Evolutionary conservation across 2,329 filamentous ascomycete genomes (phyloP), one percentile per base, ranked within the genome.

Genomic region (Fusarium domesticum): DNA sequence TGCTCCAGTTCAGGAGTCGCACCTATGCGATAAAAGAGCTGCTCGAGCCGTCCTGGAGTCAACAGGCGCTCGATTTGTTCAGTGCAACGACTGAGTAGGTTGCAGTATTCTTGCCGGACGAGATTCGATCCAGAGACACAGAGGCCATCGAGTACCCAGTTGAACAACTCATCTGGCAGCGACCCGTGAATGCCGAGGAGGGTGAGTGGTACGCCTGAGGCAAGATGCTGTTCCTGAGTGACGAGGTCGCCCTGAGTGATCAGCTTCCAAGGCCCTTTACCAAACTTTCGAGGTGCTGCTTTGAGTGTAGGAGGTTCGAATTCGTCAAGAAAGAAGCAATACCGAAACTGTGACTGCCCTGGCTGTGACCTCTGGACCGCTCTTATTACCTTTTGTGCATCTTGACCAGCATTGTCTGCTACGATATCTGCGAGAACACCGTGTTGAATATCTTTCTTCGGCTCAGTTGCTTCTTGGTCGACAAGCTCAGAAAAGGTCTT

Each of bases 71-170:
- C 50, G 6, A 74, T 62, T 38, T 78, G 72, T 17, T 72, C 66
- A 1, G 64, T 50, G 38, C 71, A 74, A 38, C 68, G 60, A 25
- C 71, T 66, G 40, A 78, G 66, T 4, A 89, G 64, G 35, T 75
- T 74, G 42, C 75, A 69, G 60, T 89, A 89, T 46, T 83, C 78
- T 42, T 73, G 64, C 38, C 81, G 75, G 33, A 88, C 62, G 35
- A 78, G 71, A 33, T 73, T 68, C 23, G 76, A 75, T 32, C 69
- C 65, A 55, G 87, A 81, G 2, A 70, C 61, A 42, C 76, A 78
- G 17, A 83, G 68, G 66, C 83, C 76, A 38, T 78, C 67, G 6
- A 86, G 59, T 3, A 89, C 69, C 86, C 87, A 91, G 14, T 75
- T 57, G 38, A 88, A 74, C 1, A 89, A 59, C 42, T 84, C 76